Conservation (phyloP, 2,329 filamentous ascomycete genomes). For the Aspergillus fructus region DNA sequence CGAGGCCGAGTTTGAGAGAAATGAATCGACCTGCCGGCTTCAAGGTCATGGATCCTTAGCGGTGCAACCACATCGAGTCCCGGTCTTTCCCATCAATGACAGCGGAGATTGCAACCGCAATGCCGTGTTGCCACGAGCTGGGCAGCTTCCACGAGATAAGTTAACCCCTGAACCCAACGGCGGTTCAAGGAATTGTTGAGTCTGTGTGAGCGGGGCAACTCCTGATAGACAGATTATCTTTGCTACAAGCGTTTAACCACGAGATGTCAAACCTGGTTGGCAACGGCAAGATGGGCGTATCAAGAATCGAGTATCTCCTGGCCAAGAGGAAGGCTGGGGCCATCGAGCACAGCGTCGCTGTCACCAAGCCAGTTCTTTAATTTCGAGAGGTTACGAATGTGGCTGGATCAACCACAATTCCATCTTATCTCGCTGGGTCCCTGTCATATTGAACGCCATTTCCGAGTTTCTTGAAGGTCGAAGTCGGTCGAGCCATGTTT, state of each 20-base stretch:
- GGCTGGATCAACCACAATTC: background rate
- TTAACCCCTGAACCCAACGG: constrained; percentile 1
- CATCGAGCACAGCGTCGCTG: background rate
- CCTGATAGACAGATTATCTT: constrained; percentile 2
- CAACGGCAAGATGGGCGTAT: background rate
- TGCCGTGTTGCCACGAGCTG: background rate
- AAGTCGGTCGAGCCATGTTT: background rate
- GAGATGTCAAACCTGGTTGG: constrained; percentile 10
- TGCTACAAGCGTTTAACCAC: constrained; percentile 5
- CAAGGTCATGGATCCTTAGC: background rate
- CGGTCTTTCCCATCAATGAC: background rate
- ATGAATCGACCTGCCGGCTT: background rate
- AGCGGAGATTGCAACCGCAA: background rate
- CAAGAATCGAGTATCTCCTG: background rate
- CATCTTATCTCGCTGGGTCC: background rate
- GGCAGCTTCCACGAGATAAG: background rate
- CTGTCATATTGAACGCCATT: background rate
- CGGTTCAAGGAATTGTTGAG: background rate
- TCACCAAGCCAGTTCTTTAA: background rate
- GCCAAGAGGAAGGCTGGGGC: background rate
- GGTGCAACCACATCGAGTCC: background rate
- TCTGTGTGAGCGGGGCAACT: background rate
- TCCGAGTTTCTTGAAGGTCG: background rate
- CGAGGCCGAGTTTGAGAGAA: background rate
- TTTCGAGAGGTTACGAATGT: background rate